Base-by-base conservation (phyloP, 2,329 filamentous ascomycete genomes). In the Cytospora chrysosperma region DNA sequence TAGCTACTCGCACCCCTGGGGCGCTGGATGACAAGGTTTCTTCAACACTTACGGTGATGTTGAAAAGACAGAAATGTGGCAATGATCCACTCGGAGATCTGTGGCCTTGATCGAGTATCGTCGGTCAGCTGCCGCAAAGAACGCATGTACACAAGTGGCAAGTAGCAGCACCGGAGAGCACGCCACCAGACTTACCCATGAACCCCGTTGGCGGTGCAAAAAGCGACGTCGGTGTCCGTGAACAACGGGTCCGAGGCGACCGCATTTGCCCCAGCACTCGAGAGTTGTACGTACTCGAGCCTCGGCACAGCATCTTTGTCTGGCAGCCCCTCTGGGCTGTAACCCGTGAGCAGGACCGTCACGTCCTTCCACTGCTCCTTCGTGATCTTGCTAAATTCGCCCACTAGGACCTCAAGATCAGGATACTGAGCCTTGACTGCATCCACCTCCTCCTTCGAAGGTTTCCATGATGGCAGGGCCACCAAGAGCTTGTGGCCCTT, bases 81-180 rank as follows among this genome's bases (percentile, higher is more conserved):
- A 27, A 85, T 78, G 8, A 85, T 76, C 83, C 83, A 86, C 71
- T 86, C 83, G 0, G 82, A 74, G 65, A 85, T 86, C 68, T 85
- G 83, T 2, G 83, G 82, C 1, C 82, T 84, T 55, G 34, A 55
- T 7, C 7, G 10, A 2, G 21, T 47, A 47, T 40, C n/a, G 24
- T 24, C 32, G 26, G 51, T 56, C 4, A 56, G 21, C 13, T 27
- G 17, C 10, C 30, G 19, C 12, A n/a, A 12, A 12, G 2, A n/a
- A 8, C 6, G 43, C 3, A n/a, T 12, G 19, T 13, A 12, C 10
- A 30, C 2, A 19, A 28, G 30, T 32, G 30, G 30, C 30, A 2
- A 8, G 52, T 15, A 19, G 13, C 9, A 5, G 5, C 19, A n/a
- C 5, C 5, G 21, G 2, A 15, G 19, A 28, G 7, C 17, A 40